Base-by-base conservation (phyloP, 2,329 filamentous ascomycete species). In the Ophiosphaerella narmari region DNA sequence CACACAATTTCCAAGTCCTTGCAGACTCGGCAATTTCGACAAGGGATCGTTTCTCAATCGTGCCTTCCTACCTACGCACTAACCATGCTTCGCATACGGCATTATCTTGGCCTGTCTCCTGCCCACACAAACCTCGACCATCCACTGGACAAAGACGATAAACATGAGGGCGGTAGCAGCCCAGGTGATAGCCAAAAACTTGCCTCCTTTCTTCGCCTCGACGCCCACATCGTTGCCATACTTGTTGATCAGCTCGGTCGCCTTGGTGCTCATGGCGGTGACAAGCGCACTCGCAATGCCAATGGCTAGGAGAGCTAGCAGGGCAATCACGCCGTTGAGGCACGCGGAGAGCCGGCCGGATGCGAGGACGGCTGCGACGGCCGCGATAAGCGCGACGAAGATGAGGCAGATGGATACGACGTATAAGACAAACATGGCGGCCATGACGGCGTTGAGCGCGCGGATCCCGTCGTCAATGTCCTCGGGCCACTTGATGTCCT, bases 281-380 rank as follows among this genome's bases (percentile, higher is more conserved):
- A 86, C 83, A 21, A 92, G 87, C 60, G 90, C 90, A 16, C 88
- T 92, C 40, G 88, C 86, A 44, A 86, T 85, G 3, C 88, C 88
- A 62, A 88, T 80, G 11, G 85, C 74, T 6, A 84, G 35, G 54
- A 85, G 82, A 0, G 80, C 78, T n/a, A 84, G 61, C 36, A 75
- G 62, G 14, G 80, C 71, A 7, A 85, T 60, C 6, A 77, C 58
- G 40, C 81, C 72, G 60, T 85, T 84, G 39, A 79, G 57, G 16
- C 79, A 70, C 2, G 79, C 77, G n/a, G 77, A 71, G 16, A 81
- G 59, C 1, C 76, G 66, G 1, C 77, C 78, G 1, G 71, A 66
- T 11, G 71, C 54, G 55, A 84, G 75, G 44, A 83, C 52, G 2
- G 76, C 75, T 31, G 75, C 54, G 3, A 80, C 46, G 3, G 79